These are phyloP conservation scores for Exophiala sp. DNA, from an alignment of 2,329 filamentous ascomycete species.

Conservation along the genomic window DNA sequence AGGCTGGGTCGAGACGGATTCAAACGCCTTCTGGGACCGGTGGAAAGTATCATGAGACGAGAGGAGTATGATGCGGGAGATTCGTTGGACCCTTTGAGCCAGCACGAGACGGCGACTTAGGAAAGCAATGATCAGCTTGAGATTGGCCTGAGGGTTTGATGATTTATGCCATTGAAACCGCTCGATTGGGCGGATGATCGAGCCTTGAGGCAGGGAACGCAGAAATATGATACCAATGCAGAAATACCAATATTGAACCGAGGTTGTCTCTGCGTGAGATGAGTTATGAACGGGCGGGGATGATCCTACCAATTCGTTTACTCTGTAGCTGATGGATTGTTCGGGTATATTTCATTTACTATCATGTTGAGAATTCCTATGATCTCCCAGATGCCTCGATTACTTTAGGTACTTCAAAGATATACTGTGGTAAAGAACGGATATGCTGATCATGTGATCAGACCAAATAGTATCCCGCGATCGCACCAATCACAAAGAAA, in stretches of 20 bases:
- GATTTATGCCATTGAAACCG: neutral
- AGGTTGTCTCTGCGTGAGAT: neutral
- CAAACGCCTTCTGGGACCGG: constrained; percentile 83
- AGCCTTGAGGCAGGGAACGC: neutral
- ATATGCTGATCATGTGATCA: too few relatives aligned
- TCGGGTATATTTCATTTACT: too few relatives aligned
- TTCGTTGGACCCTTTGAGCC: constrained; percentile 31
- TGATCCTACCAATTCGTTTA: neutral
- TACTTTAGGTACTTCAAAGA: too few relatives aligned
- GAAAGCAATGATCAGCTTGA: neutral
- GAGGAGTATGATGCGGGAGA: constrained; percentile 36
- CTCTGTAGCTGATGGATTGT: too few relatives aligned
- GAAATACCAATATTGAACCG: constrained; percentile 1
- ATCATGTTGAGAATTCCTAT: too few relatives aligned
- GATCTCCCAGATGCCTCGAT: too few relatives aligned
- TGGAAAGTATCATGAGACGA: constrained; percentile 89
- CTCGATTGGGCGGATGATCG: neutral
- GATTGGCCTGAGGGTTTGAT: neutral
- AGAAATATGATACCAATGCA: constrained; percentile 4
- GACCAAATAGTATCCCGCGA: too few relatives aligned
- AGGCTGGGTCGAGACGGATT: constrained; percentile 90
- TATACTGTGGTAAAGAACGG: too few relatives aligned
- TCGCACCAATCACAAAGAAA: neutral
- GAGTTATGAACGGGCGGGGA: neutral
- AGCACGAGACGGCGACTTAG: constrained; percentile 35